phyloP scores from a whole-genome alignment of 2,329 filamentous ascomycete species.

The Apiospora sp. region DNA sequence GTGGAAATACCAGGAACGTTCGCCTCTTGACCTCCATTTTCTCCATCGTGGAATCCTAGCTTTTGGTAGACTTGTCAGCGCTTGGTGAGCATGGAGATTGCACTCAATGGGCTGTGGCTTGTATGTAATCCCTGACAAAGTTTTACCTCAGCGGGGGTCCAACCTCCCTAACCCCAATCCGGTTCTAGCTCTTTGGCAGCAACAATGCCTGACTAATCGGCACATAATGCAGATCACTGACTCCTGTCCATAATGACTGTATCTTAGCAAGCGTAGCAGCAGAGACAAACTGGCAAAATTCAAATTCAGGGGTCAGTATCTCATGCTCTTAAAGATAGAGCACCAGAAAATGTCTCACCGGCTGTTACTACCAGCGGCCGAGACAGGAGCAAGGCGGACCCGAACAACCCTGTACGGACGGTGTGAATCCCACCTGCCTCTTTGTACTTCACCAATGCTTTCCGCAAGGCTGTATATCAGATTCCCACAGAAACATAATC shows the following conservation, averaged over 20 bases:
- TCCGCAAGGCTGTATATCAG: too few relatives aligned
- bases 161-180: background rate
- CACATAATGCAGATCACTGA: background rate
- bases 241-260: too few relatives aligned
- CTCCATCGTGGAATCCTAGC: slow-evolving; percentile 10
- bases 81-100: slow-evolving; percentile 22
- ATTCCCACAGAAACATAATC: too few relatives aligned
- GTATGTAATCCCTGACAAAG: slow-evolving; percentile 23
- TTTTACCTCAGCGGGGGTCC: slow-evolving; percentile 4
- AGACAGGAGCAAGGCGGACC: slow-evolving; percentile 32
- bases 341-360: too few relatives aligned
- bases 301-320: too few relatives aligned
- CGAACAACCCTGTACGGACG: slow-evolving; percentile 32
- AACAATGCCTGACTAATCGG: background rate
- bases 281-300: background rate
- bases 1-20: slow-evolving; percentile 22
- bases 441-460: too few relatives aligned
- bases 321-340: background rate
- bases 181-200: background rate
- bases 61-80: slow-evolving; percentile 19
- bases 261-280: background rate
- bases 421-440: slow-evolving; percentile 33
- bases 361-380: background rate
- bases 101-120: background rate
- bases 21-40: slow-evolving; percentile 7